Base-by-base conservation (phyloP, 2,329 filamentous ascomycete species). In the Colletotrichum endophyticum region DNA sequence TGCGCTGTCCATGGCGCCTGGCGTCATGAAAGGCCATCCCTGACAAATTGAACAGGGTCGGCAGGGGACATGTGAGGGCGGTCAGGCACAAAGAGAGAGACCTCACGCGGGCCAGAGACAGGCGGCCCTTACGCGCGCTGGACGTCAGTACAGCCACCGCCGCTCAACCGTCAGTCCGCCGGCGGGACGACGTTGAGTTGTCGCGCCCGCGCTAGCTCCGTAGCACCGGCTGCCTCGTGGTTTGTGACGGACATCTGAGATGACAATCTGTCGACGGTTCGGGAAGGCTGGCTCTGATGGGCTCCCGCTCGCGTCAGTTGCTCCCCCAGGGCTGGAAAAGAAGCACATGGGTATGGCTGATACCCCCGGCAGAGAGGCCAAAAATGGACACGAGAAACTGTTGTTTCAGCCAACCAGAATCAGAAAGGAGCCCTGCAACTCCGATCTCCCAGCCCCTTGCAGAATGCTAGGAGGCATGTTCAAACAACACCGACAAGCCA, bases 341-440 rank as follows among this genome's bases (percentile, higher is more conserved):
- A 62, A 67, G 56, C 57, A 66, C 71, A 78, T 66, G 75, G 70
- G 66, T 62, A 64, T 64, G 44, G 44, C n/a, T 49, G 62, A 56
- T 66, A 64, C 68, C 76, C 75, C 57, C 32, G 70, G 49, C 27
- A 59, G n/a, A 44, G 19, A 63, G 62, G 59, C 75, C 77, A 78
- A 78, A 78, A 77, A 76, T 77, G 77, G 75, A 78, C 77, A 78
- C 77, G 77, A 78, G 77, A 75, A 75, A 72, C 57, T 66, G 75
- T 62, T 73, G 73, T 77, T 78, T 78, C 73, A 78, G 76, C 76
- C 73, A 78, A 78, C 76, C 73, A 78, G 61, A 67, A 59, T 49
- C 61, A 67, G 74, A 44, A 68, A 56, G 61, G 25, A 70, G 70
- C 73, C 76, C 66, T 76, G 73, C 39, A 67, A 74, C 69, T 34